Base-by-base conservation (phyloP, 768 basidiomycete species). In the Xerocomellus chrysenteron region DNA sequence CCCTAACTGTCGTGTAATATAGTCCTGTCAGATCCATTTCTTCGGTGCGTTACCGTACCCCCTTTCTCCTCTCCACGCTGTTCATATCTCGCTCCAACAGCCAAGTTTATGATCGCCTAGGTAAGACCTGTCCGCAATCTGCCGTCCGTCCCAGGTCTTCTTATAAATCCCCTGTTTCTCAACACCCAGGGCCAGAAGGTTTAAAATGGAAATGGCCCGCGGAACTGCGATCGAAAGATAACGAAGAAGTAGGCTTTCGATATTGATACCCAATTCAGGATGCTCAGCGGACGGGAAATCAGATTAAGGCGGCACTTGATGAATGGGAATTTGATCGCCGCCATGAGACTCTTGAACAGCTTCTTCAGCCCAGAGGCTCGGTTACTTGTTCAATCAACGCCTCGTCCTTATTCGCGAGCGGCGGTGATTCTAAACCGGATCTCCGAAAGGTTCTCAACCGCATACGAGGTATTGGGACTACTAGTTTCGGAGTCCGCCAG, bases 71-170 rank as follows among this genome's bases (percentile, higher is more conserved):
- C 33, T 24, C 46, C 13, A 19, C 36, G 28, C 43, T 39, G 17
- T 57, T 67, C 56, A 62, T 19, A 30, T 44, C 42, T 58, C 56
- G 58, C 63, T 28, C 61, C 51, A 45, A 35, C 60, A 86, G 90
- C 21, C 84, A 84, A 49, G 83, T 92, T 7, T 92, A 94, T 70
- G 90, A 93, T 67, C 70, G 79, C 33, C 76, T 91, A 65, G 92
- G 90, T 78, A 68, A 72, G 72, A 37, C 33, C 47, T 17, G 32
- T 43, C 48, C 52, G 45, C 61, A 48, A 39, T 47, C 28, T 44
- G 42, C 54, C 55, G 46, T 55, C 53, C 49, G 6, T 39, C 5
- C n/a, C 33, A 17, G 36, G 30, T 21, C 50, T 50, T 58, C 44
- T 60, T 57, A 63, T 57, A 53, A 41, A 28, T 47, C 33, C 17